Base-by-base conservation (phyloP, 768 basidiomycete genomes). In the Amanita subjunquillea region DNA sequence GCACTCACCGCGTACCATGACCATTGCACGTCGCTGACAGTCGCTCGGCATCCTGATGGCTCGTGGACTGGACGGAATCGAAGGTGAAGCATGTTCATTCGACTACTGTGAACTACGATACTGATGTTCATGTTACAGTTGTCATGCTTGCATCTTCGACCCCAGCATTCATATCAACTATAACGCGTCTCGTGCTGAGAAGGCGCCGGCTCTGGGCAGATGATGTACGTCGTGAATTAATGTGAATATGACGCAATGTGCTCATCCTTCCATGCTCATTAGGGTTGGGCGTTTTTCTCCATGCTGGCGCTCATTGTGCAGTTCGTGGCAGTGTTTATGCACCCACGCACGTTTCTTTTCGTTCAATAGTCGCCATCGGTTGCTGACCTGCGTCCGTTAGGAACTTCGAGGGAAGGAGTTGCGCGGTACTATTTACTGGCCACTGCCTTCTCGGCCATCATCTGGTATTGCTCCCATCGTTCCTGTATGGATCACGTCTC, bases 361-460 rank as follows among this genome's bases (percentile, higher is more conserved):
- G 2, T 39, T 43, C 42, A 23, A 1, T 27, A 15, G 4, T 6
- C 8, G 13, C 3, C 23, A 53, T 36, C 20, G 20, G 34, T 48
- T 44, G 13, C 27, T 34, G 20, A 46, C 17, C 5, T 29, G 38
- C 39, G 22, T 10, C n/a, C 2, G 12, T 45, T 38, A 37, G 43
- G 45, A 17, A 57, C 55, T 17, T 20, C 29, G 10, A n/a, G 2
- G 29, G 34, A 30, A 9, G 57, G 61, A 38, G 59, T 65, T 23
- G 56, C 58, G 17, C 64, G 62, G 8, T 70, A 69, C 51, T 72
- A 72, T 52, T 41, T 71, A 13, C 64, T 70, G 60, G 67, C 66
- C 38, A 57, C 57, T 3, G 54, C 66, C 7, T 74, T 72, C 53
- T 73, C 71, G 50, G 59, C 60, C n/a, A 63, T 69, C 15, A 64